Evolutionary conservation across 2,329 filamentous ascomycete species (phyloP).

Genomic region (Dryadomyces quercivorus): DNA sequence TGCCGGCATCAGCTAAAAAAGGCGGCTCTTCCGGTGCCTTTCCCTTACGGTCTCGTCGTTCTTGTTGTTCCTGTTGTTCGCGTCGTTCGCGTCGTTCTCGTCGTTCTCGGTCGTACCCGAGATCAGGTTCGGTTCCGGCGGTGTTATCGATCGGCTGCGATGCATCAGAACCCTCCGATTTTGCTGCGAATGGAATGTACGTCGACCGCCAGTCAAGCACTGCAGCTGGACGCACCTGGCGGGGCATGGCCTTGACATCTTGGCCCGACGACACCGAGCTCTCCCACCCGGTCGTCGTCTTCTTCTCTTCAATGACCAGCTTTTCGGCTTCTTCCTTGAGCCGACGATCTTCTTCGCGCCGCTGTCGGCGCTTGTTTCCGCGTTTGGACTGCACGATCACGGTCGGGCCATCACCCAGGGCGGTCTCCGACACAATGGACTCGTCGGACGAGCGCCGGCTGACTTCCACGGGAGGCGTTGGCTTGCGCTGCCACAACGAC

Average conservation of each 20-base stretch:
- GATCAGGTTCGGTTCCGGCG: not conserved
- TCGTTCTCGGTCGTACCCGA: not conserved
- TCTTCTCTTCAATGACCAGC: not conserved
- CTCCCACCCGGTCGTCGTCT: not conserved
- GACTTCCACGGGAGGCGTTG: constrained; percentile 40
- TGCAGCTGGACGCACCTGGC: not conserved
- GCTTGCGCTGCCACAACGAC: constrained; percentile 43
- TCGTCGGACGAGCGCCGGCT: constrained; percentile 29
- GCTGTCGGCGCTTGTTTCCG: constrained; percentile 3
- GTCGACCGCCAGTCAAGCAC: not conserved
- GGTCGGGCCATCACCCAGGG: constrained; percentile 8
- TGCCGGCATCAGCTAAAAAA: constrained; percentile 65
- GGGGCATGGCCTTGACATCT: not conserved
- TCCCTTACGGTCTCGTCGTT: constrained; percentile 12
- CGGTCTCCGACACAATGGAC: constrained; percentile 12
- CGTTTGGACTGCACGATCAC: constrained; percentile 4
- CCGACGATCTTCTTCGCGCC: not conserved
- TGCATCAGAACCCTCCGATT: not conserved
- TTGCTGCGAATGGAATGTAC: not conserved
- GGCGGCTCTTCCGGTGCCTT: constrained; percentile 20
- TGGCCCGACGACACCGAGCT: not conserved
- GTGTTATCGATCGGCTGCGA: not conserved
- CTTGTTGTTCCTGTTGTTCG: too few relatives aligned
- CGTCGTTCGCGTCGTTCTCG: constrained; percentile 15
- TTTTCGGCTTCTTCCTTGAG: not conserved